Evolutionary conservation across 495 filamentous ascomycete genomes (phyloP).

Genomic region (Opeltia flavorubescens): DNA sequence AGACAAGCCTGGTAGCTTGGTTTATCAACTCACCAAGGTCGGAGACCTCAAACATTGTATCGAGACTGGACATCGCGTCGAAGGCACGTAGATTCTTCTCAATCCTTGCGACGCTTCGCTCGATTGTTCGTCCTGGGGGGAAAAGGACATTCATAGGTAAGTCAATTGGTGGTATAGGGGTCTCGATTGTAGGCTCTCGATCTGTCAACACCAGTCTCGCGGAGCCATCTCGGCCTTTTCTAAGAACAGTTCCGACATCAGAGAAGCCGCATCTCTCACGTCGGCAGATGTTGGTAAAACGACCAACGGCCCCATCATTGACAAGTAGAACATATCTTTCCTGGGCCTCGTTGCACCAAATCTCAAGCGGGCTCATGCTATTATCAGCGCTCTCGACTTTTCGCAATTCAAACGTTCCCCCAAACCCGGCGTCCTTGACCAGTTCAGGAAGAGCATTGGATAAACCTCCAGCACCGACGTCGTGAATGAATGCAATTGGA

Average conservation of each 20-base stretch:
- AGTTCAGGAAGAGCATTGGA: conserved; percentile 90
- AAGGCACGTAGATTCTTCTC: no score
- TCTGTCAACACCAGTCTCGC: no score
- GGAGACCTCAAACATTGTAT: no score
- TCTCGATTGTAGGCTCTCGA: no score
- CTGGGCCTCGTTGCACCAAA: conserved; percentile 96
- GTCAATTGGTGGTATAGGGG: no score
- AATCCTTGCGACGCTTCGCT: no score
- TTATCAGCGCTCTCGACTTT: conserved; percentile 80
- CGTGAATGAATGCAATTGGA: conserved; percentile 92
- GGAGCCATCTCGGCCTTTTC: no score
- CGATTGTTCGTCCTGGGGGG: no score
- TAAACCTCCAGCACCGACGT: conserved; percentile 88
- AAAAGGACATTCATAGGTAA: conserved; percentile 85
- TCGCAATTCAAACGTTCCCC: conserved; percentile 79
- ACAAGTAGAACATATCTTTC: conserved; percentile 87
- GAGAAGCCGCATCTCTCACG: conserved; percentile 91
- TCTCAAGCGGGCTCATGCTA: conserved; percentile 44
- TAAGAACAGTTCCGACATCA: conserved; percentile 58
- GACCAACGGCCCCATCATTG: conserved; percentile 61
- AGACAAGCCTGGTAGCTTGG: conserved; percentile 65
- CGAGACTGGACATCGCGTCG: no score
- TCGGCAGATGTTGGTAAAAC: conserved; percentile 67
- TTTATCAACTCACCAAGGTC: conserved; percentile 42
- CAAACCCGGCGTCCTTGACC: conserved; percentile 78